Conservation (phyloP, 345 rosid genomes). For the Pistacia vera region DNA sequence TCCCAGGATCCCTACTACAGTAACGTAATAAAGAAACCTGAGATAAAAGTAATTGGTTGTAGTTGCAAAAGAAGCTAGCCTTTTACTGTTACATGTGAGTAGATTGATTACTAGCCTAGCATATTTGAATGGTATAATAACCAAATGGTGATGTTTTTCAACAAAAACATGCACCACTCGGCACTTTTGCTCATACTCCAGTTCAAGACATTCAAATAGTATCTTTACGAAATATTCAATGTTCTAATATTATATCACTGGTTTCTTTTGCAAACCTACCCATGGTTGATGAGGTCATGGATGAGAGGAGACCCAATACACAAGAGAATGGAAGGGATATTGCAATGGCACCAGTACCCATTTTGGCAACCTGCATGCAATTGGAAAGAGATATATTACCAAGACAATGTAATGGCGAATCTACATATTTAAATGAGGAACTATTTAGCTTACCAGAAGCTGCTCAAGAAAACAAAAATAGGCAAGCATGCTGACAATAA, state of each 20-base stretch:
- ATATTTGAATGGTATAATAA: neutral
- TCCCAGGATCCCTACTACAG: neutral
- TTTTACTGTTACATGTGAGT: neutral
- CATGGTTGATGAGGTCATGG: slow-evolving; percentile 91
- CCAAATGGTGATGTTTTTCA: neutral
- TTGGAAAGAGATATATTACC: neutral
- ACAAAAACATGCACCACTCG: neutral
- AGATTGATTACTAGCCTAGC: neutral
- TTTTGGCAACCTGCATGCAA: slow-evolving; percentile 58
- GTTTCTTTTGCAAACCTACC: slow-evolving; percentile 45
- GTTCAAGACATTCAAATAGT: neutral
- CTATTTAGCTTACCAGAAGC: slow-evolving; percentile 60
- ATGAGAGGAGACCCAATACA: slow-evolving; percentile 77
- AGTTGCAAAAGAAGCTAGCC: neutral
- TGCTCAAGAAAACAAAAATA: slow-evolving; percentile 97
- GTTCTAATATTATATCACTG: neutral
- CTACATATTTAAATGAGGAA: slow-evolving; percentile 1
- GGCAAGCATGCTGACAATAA: slow-evolving; percentile 85
- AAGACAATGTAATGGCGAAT: slow-evolving; percentile 2
- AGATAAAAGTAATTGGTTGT: neutral
- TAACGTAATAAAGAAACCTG: neutral
- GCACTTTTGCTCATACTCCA: neutral
- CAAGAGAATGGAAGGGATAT: slow-evolving; percentile 93
- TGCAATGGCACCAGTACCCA: slow-evolving; percentile 88
- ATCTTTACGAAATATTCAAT: neutral